A percentile compares a stretch with the other conserved stretches of the same genome.
Evolutionary conservation across 2,329 filamentous ascomycete genomes (phyloP).

Genomic region (Sporothrix dimorphospora): DNA sequence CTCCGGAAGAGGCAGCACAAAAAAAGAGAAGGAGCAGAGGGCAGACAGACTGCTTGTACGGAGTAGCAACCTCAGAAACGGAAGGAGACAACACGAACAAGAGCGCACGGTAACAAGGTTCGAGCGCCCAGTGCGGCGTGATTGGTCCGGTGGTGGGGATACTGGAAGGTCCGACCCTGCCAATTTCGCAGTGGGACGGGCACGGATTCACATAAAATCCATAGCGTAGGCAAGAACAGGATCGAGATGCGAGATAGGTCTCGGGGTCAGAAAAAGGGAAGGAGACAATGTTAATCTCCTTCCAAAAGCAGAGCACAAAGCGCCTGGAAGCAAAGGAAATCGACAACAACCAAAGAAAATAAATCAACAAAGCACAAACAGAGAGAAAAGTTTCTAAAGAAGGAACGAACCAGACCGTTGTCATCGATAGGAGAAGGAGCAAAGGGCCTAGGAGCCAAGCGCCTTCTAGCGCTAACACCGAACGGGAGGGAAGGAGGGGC

Average conservation of each 20-base stretch:
- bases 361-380: background rate
- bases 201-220: background rate
- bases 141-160: background rate
- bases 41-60: too few species aligned
- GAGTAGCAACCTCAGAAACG: background rate
- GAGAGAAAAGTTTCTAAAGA: conserved; percentile 5
- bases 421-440: background rate
- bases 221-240: background rate
- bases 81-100: background rate
- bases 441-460: conserved; percentile 19
- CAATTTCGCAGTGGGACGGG: background rate
- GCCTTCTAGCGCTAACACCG: conserved; percentile 7
- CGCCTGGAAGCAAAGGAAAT: conserved; percentile 1
- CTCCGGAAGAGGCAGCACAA: background rate
- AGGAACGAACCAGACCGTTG: background rate
- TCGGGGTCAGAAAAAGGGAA: background rate
- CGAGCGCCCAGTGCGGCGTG: background rate
- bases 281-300: background rate
- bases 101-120: conserved; percentile 6
- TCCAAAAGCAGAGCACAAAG: background rate
- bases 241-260: background rate
- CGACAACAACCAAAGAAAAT: background rate
- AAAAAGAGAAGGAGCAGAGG: background rate
- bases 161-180: conserved; percentile 4
- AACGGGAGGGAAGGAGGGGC: background rate